phyloP scores from a whole-genome alignment of 345 rosid species.

The Durio zibethinus region DNA sequence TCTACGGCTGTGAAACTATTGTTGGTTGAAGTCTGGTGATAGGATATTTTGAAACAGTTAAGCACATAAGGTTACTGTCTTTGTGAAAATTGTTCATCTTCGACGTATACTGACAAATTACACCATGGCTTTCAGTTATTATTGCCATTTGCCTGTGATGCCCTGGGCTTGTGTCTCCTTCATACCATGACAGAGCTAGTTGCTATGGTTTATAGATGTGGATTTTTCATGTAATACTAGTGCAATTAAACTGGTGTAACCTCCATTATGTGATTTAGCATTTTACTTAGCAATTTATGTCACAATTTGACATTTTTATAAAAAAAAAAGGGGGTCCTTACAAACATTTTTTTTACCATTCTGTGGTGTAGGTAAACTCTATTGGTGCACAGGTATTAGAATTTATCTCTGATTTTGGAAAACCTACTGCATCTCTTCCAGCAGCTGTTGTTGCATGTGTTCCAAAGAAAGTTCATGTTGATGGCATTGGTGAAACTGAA shows the following conservation, averaged over 20 bases:
- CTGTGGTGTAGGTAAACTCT: conserved; percentile 64
- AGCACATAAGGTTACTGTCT: not conserved
- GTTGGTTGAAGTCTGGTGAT: not conserved
- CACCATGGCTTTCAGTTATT: not conserved
- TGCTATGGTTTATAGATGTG: not conserved
- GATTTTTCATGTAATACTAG: not conserved
- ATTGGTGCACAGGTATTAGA: conserved; percentile 90
- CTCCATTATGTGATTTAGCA: not conserved
- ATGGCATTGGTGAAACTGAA: conserved; percentile 80
- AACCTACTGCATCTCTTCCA: conserved; percentile 81
- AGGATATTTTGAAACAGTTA: not conserved
- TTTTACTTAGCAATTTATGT: not conserved
- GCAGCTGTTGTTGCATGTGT: conserved; percentile 99
- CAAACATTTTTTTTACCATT: conserved; percentile 1
- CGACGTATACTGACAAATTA: not conserved
- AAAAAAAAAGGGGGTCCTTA: not conserved
- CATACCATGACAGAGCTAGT: not conserved
- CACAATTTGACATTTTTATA: not conserved
- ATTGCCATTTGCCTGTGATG: conserved; percentile 1
- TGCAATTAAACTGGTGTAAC: conserved; percentile 8
- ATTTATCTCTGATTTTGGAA: conserved; percentile 93
- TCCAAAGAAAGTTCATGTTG: conserved; percentile 80
- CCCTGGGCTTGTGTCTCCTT: not conserved
- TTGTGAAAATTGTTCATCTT: not conserved
- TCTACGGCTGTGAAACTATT: not conserved